Evolutionary conservation across 2,329 filamentous ascomycete genomes (phyloP).

Genomic region (Blumeria hordei): DNA sequence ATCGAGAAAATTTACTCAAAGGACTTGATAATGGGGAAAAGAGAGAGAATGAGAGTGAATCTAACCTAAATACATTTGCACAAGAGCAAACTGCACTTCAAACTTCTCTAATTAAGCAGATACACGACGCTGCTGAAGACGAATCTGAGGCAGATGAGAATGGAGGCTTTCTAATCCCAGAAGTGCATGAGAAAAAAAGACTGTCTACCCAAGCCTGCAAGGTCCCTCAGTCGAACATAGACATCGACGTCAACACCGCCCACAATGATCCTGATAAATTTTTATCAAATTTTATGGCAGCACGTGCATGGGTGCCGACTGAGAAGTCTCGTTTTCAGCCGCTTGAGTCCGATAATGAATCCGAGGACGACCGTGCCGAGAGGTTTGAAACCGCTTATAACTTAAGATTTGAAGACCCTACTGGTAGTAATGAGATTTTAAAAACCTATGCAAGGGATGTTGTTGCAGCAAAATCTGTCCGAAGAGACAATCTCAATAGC

Average conservation of each 20-base stretch:
- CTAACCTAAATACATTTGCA: slow-evolving; percentile 42
- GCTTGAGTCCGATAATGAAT: slow-evolving; percentile 73
- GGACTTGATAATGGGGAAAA: slow-evolving; percentile 35
- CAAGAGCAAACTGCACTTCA: slow-evolving; percentile 77
- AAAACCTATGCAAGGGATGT: slow-evolving; percentile 76
- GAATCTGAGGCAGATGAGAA: slow-evolving; percentile 26
- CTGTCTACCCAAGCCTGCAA: slow-evolving; percentile 11
- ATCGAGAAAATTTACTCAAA: slow-evolving; percentile 65
- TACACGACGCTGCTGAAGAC: slow-evolving; percentile 37
- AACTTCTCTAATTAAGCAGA: slow-evolving; percentile 51
- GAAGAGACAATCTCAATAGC: slow-evolving; percentile 56
- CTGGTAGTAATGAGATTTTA: slow-evolving; percentile 66
- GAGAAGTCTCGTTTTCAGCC: slow-evolving; percentile 46
- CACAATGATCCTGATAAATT: slow-evolving; percentile 80
- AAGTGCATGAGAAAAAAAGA: slow-evolving; percentile 16
- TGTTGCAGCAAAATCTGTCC: slow-evolving; percentile 57
- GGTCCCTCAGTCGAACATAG: slow-evolving; percentile 12
- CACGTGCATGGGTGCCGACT: slow-evolving; percentile 65
- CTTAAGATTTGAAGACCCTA: slow-evolving; percentile 80
- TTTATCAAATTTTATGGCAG: slow-evolving; percentile 85
- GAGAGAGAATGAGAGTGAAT: slow-evolving; percentile 25
- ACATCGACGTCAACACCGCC: slow-evolving; percentile 47
- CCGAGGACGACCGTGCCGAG: slow-evolving; percentile 49
- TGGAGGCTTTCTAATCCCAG: slow-evolving; percentile 49
- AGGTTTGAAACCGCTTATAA: slow-evolving; percentile 88